Evolutionary conservation across 2,329 filamentous ascomycete species (phyloP).

Genomic region (Tolypocladium pustulatum): DNA sequence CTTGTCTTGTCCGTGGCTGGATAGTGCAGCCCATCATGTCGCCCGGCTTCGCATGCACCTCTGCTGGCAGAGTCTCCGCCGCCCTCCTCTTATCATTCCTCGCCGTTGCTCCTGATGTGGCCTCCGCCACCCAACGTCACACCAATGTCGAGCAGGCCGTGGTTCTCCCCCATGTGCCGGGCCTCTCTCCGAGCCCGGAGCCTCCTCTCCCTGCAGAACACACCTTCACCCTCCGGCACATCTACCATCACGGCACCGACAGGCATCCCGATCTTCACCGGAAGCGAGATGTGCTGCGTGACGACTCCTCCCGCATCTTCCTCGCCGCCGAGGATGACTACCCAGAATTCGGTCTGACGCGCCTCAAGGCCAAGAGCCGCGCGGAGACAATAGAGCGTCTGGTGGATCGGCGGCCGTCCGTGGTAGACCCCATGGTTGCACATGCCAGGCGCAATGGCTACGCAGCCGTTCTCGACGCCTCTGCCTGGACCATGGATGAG

Average conservation of each 20-base stretch:
- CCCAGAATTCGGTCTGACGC: constrained; percentile 37
- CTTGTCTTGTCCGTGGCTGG: not conserved
- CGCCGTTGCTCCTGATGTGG: constrained; percentile 39
- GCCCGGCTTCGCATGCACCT: constrained; percentile 30
- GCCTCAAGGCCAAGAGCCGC: constrained; percentile 52
- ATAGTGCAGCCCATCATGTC: constrained; percentile 4
- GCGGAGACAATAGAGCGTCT: constrained; percentile 68
- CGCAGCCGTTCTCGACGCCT: constrained; percentile 55
- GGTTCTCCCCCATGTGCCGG: constrained; percentile 27
- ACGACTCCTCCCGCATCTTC: constrained; percentile 41
- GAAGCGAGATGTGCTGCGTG: constrained; percentile 56
- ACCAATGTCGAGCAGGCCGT: constrained; percentile 28
- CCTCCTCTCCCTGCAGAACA: constrained; percentile 41
- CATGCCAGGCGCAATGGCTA: constrained; percentile 59
- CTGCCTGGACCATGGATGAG: constrained; percentile 76
- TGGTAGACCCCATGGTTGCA: constrained; percentile 70
- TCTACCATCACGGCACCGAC: constrained; percentile 85
- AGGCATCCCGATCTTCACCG: constrained; percentile 68
- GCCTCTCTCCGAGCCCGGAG: constrained; percentile 31
- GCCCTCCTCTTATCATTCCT: constrained; percentile 57
- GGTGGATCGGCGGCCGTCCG: constrained; percentile 62
- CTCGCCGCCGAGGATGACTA: constrained; percentile 49
- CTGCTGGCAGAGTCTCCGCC: constrained; percentile 53
- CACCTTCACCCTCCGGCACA: constrained; percentile 66
- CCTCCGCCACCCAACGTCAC: constrained; percentile 21